A percentile compares a stretch with the other conserved stretches of the same genome.
These are phyloP conservation scores for Trichoderma lentiforme DNA, from an alignment of 2,329 filamentous ascomycete species.

Conservation along the genomic window DNA sequence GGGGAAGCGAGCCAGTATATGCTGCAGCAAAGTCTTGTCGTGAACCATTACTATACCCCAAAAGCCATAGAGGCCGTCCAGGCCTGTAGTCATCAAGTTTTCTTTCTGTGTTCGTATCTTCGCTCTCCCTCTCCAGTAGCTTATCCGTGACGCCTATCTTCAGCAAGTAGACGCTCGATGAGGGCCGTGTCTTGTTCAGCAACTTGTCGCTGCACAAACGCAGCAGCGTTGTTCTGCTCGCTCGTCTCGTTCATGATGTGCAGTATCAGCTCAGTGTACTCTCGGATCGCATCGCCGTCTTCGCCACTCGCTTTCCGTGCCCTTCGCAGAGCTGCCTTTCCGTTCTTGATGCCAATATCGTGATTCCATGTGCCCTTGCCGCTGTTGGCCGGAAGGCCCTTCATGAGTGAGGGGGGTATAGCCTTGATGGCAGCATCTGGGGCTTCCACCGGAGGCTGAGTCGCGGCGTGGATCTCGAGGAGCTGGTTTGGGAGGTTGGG, in stretches of 20 bases:
- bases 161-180: conserved; percentile 48
- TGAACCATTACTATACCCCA: conserved; percentile 10
- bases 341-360: conserved; percentile 56
- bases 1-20: neutral
- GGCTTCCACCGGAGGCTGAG: conserved; percentile 42
- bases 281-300: conserved; percentile 56
- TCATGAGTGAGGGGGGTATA: conserved; percentile 34
- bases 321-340: conserved; percentile 50
- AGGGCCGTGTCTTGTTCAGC: conserved; percentile 46
- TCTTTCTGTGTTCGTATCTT: neutral
- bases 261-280: conserved; percentile 57
- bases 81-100: neutral
- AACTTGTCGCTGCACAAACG: conserved; percentile 43
- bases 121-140: neutral
- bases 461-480: conserved; percentile 47
- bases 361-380: conserved; percentile 51
- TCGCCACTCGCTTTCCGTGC: conserved; percentile 49
- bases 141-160: conserved; percentile 36
- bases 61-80: neutral
- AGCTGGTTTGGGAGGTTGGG: conserved; percentile 48
- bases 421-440: conserved; percentile 25
- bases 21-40: neutral
- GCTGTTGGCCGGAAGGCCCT: conserved; percentile 25
- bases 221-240: conserved; percentile 32
- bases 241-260: conserved; percentile 41